Evolutionary conservation across 2,329 filamentous ascomycete genomes (phyloP), one percentile per base, ranked within the genome.

Genomic region (Canariomyces notabilis): DNA sequence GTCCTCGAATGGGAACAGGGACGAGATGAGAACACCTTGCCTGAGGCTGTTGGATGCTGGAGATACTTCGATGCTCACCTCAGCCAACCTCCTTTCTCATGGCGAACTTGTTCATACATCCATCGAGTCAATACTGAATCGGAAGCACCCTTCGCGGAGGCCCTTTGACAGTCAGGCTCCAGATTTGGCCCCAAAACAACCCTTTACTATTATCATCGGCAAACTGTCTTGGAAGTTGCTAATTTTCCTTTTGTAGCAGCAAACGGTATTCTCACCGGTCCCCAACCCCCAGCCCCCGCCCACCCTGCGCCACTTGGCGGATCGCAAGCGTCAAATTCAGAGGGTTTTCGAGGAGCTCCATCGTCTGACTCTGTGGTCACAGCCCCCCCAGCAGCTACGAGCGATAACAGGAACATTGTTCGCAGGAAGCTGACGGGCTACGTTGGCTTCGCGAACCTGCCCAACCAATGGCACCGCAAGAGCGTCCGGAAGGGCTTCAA

Each of bases 401-500:
- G 74, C 63, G 85, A 89, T 63, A 85, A 85, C 77, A 84, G 84
- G 71, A 97, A 98, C 77, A 95, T 98, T 68, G 91, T 98, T 62
- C 88, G 93, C 71, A 83, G 93, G 71, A 98, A 98, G 79, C 77
- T 98, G 66, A 97, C 93, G 41, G 93, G 93, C 65, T 98, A 97
- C 63, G 93, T 98, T 63, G 93, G 93, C 57, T 98, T 98, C 65
- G 93, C 93, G 69, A 98, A 98, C 70, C 74, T 98, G 66, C 93
- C 93, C 56, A 98, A 98, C 75, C 93, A 98, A 74, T 98, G 93
- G 93, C 93, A 98, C 78, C 91, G 93, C 71, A 98, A 98, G 85
- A 96, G 90, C 82, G 93, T 98, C 64, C 89, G 93, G 67, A 98
- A 98, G 74, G 93, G 93, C 53, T 98, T 98, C 82, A 98, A 97